Percentiles rank a stretch among this genome's conserved stretches.
Evolutionary conservation across 2,329 filamentous ascomycete genomes (phyloP).

Genomic region (Diplodia mutila): DNA sequence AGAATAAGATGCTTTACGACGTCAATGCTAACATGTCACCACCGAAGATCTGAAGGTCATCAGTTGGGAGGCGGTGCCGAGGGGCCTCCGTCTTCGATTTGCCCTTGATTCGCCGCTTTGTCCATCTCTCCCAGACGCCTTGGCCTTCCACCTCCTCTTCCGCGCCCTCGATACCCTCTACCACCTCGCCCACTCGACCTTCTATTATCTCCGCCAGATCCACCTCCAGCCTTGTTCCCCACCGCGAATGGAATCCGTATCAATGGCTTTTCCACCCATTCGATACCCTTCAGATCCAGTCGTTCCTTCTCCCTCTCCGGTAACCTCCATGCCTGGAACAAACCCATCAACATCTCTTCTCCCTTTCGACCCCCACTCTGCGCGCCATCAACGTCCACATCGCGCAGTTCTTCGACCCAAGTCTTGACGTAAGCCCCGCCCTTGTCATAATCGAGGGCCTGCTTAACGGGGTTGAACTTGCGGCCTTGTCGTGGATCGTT

Average conservation of each 20-base stretch:
- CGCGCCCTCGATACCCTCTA: constrained; percentile 30
- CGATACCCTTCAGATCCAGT: constrained; percentile 59
- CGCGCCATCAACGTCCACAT: constrained; percentile 49
- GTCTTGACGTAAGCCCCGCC: constrained; percentile 70
- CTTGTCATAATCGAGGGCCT: constrained; percentile 76
- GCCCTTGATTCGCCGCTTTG: constrained; percentile 20
- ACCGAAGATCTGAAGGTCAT: neutral
- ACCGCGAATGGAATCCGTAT: constrained; percentile 67
- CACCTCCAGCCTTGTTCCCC: constrained; percentile 47
- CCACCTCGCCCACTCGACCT: constrained; percentile 34
- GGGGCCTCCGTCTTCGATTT: neutral
- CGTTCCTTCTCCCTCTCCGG: constrained; percentile 60
- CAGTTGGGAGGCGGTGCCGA: neutral
- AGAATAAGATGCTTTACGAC: neutral
- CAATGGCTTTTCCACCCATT: constrained; percentile 70
- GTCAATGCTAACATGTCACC: neutral
- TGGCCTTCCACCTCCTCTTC: constrained; percentile 19
- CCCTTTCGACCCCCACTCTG: constrained; percentile 29
- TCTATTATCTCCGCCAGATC: constrained; percentile 32
- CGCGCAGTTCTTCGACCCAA: constrained; percentile 71
- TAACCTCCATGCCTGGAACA: constrained; percentile 74
- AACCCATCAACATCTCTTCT: constrained; percentile 53
- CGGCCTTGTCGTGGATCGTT: constrained; percentile 75
- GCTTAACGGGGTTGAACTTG: constrained; percentile 83
- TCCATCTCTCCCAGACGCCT: constrained; percentile 28